These are phyloP conservation scores for Septoria petroselini DNA, from an alignment of 2,329 filamentous ascomycete genomes.

Conservation along the genomic window DNA sequence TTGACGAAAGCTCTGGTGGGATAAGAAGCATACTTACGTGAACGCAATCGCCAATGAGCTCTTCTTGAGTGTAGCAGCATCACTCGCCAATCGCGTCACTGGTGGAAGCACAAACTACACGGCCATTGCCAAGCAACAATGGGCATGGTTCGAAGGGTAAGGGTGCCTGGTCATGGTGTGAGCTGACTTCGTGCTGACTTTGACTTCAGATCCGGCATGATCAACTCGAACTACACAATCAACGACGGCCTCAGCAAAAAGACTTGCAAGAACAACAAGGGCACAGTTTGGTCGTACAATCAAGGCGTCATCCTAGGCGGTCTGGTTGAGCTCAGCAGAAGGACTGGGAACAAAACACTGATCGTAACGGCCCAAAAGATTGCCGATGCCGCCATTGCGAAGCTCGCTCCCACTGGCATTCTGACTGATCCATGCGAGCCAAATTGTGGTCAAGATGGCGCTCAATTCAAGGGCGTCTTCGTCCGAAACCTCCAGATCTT, in stretches of 20 bases:
- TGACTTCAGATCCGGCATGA: constrained; percentile 44
- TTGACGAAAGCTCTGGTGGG: too few relatives aligned
- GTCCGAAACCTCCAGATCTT: constrained; percentile 62
- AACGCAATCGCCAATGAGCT: constrained; percentile 58
- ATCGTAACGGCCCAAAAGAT: constrained; percentile 40
- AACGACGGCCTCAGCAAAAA: constrained; percentile 52
- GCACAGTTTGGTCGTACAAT: constrained; percentile 49
- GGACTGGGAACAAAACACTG: constrained; percentile 35
- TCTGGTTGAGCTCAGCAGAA: constrained; percentile 53
- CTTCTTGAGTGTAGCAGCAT: constrained; percentile 54
- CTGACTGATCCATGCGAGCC: constrained; percentile 42
- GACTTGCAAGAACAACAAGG: constrained; percentile 54
- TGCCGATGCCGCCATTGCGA: constrained; percentile 42
- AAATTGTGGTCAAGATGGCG: constrained; percentile 45
- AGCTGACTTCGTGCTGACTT: background rate
- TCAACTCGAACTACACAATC: constrained; percentile 50
- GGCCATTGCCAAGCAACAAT: constrained; percentile 48
- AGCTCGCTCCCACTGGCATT: constrained; percentile 40
- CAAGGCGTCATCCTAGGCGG: constrained; percentile 61
- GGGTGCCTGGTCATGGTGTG: background rate
- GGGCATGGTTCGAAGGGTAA: constrained; percentile 50
- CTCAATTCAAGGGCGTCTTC: constrained; percentile 71
- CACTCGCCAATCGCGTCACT: constrained; percentile 52
- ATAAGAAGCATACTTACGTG: constrained; percentile 45
- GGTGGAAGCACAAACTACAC: constrained; percentile 42